Conservation (phyloP, 1,284 basidiomycete genomes). For the Anthracocystis walkeri region DNA sequence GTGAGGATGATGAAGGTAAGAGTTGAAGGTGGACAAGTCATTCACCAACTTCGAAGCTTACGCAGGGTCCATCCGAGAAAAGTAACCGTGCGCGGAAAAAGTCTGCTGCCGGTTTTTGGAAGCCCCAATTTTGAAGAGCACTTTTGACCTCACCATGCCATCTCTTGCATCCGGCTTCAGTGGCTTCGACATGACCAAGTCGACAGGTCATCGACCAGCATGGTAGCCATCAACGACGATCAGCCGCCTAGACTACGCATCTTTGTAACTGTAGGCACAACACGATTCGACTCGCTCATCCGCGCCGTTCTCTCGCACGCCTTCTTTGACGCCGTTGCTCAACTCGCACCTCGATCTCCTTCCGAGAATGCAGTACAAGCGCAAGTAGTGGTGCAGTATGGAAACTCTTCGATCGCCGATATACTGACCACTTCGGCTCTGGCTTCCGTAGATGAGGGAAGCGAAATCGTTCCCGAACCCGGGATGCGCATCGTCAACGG, state of each 20-base stretch:
- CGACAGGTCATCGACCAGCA: background rate
- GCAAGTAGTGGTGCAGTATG: conserved; percentile 38
- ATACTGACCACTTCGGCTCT: conserved; percentile 29
- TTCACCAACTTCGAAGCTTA: background rate
- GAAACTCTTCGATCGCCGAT: conserved; percentile 44
- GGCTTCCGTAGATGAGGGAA: conserved; percentile 38
- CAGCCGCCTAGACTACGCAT: conserved; percentile 15
- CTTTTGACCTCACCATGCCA: background rate
- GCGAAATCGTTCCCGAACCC: conserved; percentile 43
- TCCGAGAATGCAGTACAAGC: background rate
- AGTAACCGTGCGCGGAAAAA: conserved; percentile 1
- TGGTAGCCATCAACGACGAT: conserved; percentile 4
- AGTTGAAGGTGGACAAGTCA: conserved; percentile 1
- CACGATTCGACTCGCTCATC: conserved; percentile 59
- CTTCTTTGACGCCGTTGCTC: conserved; percentile 33
- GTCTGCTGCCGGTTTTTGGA: background rate
- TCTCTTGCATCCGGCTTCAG: background rate
- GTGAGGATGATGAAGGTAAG: background rate
- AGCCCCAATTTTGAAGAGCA: background rate
- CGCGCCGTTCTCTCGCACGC: conserved; percentile 31
- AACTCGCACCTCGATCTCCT: conserved; percentile 15
- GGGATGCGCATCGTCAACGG: conserved; percentile 46
- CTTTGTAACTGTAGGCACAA: conserved; percentile 63
- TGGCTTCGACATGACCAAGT: background rate
- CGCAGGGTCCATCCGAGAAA: conserved; percentile 6